Conservation (phyloP, 257 asterid species). For the Voacanga thouarsii region DNA sequence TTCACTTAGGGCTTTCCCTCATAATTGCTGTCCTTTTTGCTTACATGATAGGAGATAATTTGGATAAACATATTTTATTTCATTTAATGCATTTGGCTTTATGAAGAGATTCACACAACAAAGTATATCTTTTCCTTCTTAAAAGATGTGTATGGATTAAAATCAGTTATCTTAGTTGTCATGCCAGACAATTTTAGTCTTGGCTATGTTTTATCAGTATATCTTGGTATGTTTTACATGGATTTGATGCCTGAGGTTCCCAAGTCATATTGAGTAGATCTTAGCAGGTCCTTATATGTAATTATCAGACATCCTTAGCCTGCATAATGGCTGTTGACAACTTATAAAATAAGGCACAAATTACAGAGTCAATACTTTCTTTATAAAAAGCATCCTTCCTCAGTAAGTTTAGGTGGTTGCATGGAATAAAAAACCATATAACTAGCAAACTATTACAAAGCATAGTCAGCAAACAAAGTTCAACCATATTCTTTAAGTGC, state of each 20-base stretch:
- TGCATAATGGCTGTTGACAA: background rate
- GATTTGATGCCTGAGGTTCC: background rate
- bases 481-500: background rate
- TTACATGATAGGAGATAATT: background rate
- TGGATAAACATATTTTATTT: background rate
- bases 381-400: background rate
- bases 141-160: too few species aligned
- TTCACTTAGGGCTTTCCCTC: background rate
- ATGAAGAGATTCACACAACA: background rate
- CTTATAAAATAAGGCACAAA: background rate
- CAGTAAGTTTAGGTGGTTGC: background rate
- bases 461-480: background rate
- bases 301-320: background rate
- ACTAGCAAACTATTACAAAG: background rate
- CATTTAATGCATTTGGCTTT: background rate
- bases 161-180: background rate
- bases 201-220: background rate
- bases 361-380: background rate
- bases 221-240: background rate
- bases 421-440: background rate
- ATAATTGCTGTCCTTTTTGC: background rate
- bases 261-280: background rate
- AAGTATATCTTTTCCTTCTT: background rate
- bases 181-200: background rate
- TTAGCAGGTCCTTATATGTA: background rate